A percentile compares a stretch with the other conserved stretches of the same genome.
phyloP scores from a whole-genome alignment of 179 eudicot genomes.

The Silene noctiflora region DNA sequence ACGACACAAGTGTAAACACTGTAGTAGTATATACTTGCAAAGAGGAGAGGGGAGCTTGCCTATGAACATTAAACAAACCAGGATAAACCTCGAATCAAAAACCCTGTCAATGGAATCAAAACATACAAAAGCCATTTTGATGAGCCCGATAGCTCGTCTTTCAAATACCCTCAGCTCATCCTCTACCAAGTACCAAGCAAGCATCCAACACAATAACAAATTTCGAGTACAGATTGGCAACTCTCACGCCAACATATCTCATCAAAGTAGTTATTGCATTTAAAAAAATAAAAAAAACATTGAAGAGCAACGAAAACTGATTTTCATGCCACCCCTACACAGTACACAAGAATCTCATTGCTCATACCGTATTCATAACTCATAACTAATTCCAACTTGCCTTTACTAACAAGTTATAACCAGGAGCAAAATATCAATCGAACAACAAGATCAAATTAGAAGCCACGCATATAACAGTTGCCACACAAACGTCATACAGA shows the following conservation, averaged over 20 bases:
- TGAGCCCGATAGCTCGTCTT: constrained; percentile 55
- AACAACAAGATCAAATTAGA: background rate
- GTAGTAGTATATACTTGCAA: too few relatives aligned
- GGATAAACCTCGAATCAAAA: constrained; percentile 52
- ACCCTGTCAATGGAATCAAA: constrained; percentile 74
- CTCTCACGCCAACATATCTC: constrained; percentile 16
- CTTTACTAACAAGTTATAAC: background rate
- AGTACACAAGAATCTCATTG: background rate
- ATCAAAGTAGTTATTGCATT: constrained; percentile 24
- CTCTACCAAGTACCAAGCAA: too few relatives aligned
- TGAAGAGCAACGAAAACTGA: background rate
- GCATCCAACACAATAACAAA: constrained; percentile 74
- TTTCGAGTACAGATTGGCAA: constrained; percentile 35
- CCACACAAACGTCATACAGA: background rate
- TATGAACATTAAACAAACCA: constrained; percentile 66
- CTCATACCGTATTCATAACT: background rate
- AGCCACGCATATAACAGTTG: background rate
- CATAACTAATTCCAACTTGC: background rate
- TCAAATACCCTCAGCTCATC: constrained; percentile 52
- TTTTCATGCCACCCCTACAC: background rate
- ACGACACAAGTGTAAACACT: too few relatives aligned
- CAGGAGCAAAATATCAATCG: background rate
- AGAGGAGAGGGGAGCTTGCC: constrained; percentile 36
- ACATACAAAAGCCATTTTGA: constrained; percentile 60
- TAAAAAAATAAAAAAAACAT: constrained; percentile 20